Conservation (phyloP, 208 protist species). For the Acanthamoeba sp. region DNA sequence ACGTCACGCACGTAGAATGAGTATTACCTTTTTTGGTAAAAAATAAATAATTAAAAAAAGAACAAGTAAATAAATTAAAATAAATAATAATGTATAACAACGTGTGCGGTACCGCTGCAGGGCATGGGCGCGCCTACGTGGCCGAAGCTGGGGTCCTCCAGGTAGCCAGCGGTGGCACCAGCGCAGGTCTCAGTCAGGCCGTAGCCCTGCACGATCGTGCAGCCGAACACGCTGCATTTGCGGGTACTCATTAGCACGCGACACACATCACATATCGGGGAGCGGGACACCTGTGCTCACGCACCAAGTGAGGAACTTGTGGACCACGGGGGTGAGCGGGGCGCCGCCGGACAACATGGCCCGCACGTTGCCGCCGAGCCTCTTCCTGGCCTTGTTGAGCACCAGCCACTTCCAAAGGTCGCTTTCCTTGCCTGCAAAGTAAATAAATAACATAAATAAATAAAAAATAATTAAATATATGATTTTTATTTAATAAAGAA, state of each 20-base stretch:
- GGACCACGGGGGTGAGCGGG: slow-evolving; percentile 87
- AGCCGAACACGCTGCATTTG: slow-evolving; percentile 34
- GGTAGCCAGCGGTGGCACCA: slow-evolving; percentile 37
- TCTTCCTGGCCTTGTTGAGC: slow-evolving; percentile 77
- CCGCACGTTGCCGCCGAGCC: slow-evolving; percentile 87
- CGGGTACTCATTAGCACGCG: not conserved
- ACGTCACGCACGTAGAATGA: no score
- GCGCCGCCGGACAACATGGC: slow-evolving; percentile 90
- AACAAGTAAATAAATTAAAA: not conserved
- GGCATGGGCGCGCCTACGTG: slow-evolving; percentile 54
- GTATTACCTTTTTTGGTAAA: not conserved
- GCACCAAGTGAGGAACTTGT: slow-evolving; percentile 87
- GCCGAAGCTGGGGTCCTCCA: slow-evolving; percentile 29
- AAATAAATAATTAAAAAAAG: not conserved
- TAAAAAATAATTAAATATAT: not conserved
- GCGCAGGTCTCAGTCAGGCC: slow-evolving; percentile 87
- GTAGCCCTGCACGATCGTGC: slow-evolving; percentile 90
- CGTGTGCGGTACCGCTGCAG: not conserved
- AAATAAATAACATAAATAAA: no score
- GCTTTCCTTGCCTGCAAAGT: not conserved
- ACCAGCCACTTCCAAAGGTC: slow-evolving; percentile 50
- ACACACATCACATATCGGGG: not conserved
- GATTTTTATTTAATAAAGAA: not conserved
- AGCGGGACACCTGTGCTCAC: not conserved
- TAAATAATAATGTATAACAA: not conserved